phyloP scores from a whole-genome alignment of 805 yeast genomes.

The Yarrowia sp. region DNA sequence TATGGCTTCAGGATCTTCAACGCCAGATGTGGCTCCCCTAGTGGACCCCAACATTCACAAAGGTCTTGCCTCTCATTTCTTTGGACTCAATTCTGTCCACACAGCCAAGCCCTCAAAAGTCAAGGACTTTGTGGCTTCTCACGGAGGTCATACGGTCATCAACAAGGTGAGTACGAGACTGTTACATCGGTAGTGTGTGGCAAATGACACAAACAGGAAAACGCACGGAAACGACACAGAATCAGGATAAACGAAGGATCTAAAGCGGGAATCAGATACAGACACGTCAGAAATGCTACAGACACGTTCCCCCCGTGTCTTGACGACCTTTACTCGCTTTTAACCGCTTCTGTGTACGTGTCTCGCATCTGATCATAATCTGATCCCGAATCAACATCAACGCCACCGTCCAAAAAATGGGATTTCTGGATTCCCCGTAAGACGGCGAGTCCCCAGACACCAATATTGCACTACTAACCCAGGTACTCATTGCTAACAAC shows the following conservation, averaged over 20 bases:
- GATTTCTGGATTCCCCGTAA: background rate
- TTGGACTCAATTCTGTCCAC: constrained; percentile 80
- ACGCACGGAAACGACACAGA: background rate
- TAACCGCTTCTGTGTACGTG: background rate
- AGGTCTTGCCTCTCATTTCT: constrained; percentile 71
- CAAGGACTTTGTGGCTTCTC: constrained; percentile 81
- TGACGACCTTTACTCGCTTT: too few species aligned
- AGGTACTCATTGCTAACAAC: constrained; percentile 91
- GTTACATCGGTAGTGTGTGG: too few species aligned
- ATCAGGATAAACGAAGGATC: background rate
- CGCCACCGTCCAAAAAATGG: background rate
- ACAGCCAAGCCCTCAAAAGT: constrained; percentile 73
- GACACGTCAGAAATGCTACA: background rate
- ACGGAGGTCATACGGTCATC: constrained; percentile 95
- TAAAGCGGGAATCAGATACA: background rate
- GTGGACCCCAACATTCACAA: constrained; percentile 41
- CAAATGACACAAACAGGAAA: background rate
- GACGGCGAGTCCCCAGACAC: background rate
- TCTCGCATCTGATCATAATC: background rate
- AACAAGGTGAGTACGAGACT: constrained; percentile 59
- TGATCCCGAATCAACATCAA: background rate
- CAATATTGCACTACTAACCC: constrained; percentile 1
- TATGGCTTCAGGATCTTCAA: constrained; percentile 39
- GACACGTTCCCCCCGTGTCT: background rate
- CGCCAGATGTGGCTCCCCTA: constrained; percentile 36